These are phyloP conservation scores for Fusarium tupiense DNA, from an alignment of 2,329 filamentous ascomycete species.

Conservation along the genomic window DNA sequence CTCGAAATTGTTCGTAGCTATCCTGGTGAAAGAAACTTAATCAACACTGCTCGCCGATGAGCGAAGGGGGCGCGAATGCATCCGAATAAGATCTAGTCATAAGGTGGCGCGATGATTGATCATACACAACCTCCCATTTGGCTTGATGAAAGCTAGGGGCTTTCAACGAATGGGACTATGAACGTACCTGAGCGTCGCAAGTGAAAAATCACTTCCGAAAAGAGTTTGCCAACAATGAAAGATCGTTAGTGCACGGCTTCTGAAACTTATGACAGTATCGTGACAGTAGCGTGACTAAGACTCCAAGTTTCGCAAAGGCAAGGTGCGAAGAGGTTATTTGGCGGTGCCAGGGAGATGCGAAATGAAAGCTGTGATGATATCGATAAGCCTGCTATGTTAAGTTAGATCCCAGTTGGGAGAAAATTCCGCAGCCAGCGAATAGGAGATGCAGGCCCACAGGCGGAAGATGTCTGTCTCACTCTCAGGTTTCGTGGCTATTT, in stretches of 20 bases:
- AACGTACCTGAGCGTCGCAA: constrained; percentile 25
- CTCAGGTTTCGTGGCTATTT: neutral
- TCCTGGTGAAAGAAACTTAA: constrained; percentile 15
- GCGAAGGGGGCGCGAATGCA: neutral
- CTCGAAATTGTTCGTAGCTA: neutral
- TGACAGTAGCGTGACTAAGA: neutral
- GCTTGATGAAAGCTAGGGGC: constrained; percentile 10
- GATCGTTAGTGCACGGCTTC: neutral
- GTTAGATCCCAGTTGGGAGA: constrained; percentile 10
- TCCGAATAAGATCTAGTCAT: constrained; percentile 19
- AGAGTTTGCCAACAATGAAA: neutral
- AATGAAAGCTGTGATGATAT: constrained; percentile 38
- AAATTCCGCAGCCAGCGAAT: constrained; percentile 25
- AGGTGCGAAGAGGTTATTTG: constrained; percentile 4
- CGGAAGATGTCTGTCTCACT: neutral
- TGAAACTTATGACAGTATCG: neutral
- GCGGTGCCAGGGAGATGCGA: constrained; percentile 17
- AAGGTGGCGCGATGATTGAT: constrained; percentile 18
- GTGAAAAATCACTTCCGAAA: neutral
- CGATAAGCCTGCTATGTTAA: constrained; percentile 15
- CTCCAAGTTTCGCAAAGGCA: neutral
- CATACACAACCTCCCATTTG: constrained; percentile 21
- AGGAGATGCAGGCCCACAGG: neutral
- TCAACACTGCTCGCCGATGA: constrained; percentile 17
- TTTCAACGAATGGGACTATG: constrained; percentile 11